These are phyloP conservation scores for Oryza meridionalis DNA, from an alignment of 176 grass and related monocot species.

Conservation along the genomic window DNA sequence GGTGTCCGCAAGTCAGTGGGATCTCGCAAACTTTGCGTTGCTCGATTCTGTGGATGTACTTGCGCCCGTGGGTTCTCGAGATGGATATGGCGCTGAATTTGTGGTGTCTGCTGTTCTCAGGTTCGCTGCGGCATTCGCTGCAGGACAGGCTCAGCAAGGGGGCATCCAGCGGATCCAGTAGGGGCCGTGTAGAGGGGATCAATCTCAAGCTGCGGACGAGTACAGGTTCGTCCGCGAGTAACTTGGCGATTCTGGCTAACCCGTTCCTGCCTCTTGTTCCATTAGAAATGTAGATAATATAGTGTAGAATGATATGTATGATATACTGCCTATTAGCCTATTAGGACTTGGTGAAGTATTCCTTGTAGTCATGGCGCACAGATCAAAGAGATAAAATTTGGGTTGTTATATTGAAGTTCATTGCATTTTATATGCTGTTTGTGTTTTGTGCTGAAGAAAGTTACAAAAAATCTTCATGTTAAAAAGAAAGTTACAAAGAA, in stretches of 20 bases:
- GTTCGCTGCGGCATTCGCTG: conserved; percentile 79
- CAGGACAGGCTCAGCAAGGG: conserved; percentile 90
- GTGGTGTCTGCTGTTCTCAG: conserved; percentile 34
- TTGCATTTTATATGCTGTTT: background rate
- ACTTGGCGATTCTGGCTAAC: background rate
- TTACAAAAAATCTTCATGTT: background rate
- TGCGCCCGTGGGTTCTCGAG: background rate
- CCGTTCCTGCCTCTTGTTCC: background rate
- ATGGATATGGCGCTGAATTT: background rate
- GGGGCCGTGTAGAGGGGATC: conserved; percentile 62
- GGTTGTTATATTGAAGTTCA: background rate
- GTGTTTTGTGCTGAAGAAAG: background rate
- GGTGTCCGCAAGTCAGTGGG: conserved; percentile 85
- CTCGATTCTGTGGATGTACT: background rate
- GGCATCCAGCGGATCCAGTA: conserved; percentile 55
- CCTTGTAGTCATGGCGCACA: background rate
- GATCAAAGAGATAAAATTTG: background rate
- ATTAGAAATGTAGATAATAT: conserved; percentile 19
- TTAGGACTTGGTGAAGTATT: conserved; percentile 6
- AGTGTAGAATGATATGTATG: background rate
- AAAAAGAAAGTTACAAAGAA: background rate
- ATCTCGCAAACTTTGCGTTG: conserved; percentile 12
- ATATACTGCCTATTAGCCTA: background rate
- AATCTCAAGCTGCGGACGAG: conserved; percentile 74
- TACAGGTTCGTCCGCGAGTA: conserved; percentile 60